Evolutionary conservation across 208 protist species (phyloP).

Genomic region (Acanthamoeba lenticulata): DNA sequence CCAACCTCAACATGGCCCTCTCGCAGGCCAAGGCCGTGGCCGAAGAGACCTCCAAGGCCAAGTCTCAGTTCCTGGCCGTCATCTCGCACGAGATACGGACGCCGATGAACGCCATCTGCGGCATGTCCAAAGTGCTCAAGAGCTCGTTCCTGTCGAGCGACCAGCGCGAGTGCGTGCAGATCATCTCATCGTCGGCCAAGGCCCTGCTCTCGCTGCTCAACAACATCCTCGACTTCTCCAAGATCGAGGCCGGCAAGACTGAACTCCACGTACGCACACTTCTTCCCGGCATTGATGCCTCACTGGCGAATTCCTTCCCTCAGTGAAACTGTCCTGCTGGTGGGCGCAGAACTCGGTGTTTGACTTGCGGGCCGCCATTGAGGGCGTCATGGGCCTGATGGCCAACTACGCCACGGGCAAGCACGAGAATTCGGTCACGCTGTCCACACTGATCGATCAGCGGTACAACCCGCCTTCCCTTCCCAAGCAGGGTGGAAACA

Average conservation of each 20-base stretch:
- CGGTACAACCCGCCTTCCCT: background rate
- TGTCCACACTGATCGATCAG: background rate
- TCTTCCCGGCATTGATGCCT: too few species aligned
- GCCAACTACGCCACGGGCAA: background rate
- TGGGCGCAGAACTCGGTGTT: constrained; percentile 17
- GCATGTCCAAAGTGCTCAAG: constrained; percentile 72
- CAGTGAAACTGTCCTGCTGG: too few species aligned
- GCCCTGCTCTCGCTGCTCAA: constrained; percentile 69
- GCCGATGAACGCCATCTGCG: constrained; percentile 76
- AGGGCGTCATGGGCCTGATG: constrained; percentile 41
- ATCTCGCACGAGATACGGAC: constrained; percentile 76
- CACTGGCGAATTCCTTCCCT: too few species aligned
- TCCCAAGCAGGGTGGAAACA: background rate
- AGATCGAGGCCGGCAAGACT: constrained; percentile 73
- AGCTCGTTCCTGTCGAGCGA: background rate
- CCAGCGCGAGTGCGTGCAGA: constrained; percentile 70
- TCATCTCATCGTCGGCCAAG: constrained; percentile 73
- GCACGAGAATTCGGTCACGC: background rate
- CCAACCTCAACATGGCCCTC: background rate
- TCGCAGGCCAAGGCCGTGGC: constrained; percentile 47
- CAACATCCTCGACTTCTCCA: constrained; percentile 81
- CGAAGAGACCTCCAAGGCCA: constrained; percentile 68
- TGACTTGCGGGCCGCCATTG: background rate
- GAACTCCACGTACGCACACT: constrained; percentile 60
- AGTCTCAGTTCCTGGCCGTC: constrained; percentile 76